Percentiles rank a stretch among this genome's conserved stretches.
phyloP scores from a whole-genome alignment of 176 grass and related monocot genomes.

The Raddia distichophylla region DNA sequence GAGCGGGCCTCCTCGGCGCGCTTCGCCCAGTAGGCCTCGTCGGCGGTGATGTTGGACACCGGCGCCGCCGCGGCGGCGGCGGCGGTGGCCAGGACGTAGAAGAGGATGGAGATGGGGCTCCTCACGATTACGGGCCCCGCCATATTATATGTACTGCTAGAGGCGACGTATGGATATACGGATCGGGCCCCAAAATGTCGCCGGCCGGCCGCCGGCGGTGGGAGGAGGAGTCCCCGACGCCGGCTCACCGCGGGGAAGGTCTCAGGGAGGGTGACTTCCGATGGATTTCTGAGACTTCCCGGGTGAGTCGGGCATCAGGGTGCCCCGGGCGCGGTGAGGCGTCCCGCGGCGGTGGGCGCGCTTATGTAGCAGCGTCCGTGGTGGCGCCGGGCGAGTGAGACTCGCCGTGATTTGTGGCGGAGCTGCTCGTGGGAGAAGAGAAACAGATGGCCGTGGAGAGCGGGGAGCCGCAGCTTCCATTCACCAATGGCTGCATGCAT shows the following conservation, averaged over 20 bases:
- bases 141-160: slow-evolving; percentile 14
- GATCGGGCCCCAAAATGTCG: no score
- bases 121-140: neutral
- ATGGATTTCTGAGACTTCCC: slow-evolving; percentile 24
- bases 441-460: no score
- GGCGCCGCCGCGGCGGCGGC: neutral
- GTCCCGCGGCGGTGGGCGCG: neutral
- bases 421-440: neutral
- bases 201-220: no score
- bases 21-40: slow-evolving; percentile 62
- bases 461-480: neutral
- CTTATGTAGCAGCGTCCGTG: neutral
- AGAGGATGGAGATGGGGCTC: slow-evolving; percentile 16
- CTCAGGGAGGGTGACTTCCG: slow-evolving; percentile 19
- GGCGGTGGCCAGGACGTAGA: slow-evolving; percentile 36
- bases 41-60: slow-evolving; percentile 21
- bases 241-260: slow-evolving; percentile 17
- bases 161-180: neutral
- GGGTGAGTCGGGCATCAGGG: neutral
- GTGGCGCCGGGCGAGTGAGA: no score
- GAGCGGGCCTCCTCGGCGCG: slow-evolving; percentile 39
- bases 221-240: neutral
- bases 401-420: neutral
- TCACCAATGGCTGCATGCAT: neutral
- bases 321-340: neutral